Percentiles rank a stretch among this genome's conserved stretches.
Conservation (phyloP, 768 basidiomycete genomes). For the Cytidiella melzeri region DNA sequence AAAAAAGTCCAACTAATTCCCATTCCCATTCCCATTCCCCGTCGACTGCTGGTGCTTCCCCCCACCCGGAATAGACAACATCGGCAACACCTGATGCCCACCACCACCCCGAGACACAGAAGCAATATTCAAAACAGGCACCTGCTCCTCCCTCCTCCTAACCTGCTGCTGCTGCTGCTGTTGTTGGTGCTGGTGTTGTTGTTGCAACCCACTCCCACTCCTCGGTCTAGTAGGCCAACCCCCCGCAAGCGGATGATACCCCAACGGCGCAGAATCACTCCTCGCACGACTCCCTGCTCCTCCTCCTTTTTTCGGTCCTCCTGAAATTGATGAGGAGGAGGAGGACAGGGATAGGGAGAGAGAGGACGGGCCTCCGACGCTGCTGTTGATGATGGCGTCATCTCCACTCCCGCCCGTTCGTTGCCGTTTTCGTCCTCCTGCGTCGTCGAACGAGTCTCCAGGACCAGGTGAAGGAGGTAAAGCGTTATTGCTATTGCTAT, state of each 20-base stretch:
- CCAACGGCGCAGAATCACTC: slow-evolving; percentile 64
- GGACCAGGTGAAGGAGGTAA: slow-evolving; percentile 29
- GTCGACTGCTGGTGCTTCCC: slow-evolving; percentile 14
- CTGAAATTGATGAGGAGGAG: no score
- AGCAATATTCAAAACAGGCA: slow-evolving; percentile 21
- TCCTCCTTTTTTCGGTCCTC: no score
- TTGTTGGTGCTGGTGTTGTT: slow-evolving; percentile 7
- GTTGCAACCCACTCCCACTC: slow-evolving; percentile 31
- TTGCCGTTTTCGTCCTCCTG: slow-evolving; percentile 41
- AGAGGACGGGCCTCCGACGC: not conserved
- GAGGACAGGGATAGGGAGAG: no score
- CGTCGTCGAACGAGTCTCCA: slow-evolving; percentile 26
- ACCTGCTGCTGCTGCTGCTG: slow-evolving; percentile 1
- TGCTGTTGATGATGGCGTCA: not conserved
- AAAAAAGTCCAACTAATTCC: no score
- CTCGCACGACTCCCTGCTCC: slow-evolving; percentile 40
- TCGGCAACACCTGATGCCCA: slow-evolving; percentile 13
- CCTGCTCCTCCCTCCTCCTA: slow-evolving; percentile 13
- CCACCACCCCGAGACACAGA: slow-evolving; percentile 16
- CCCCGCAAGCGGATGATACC: slow-evolving; percentile 20
- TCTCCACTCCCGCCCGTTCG: slow-evolving; percentile 28
- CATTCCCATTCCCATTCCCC: no score
- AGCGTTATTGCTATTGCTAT: slow-evolving; percentile 17
- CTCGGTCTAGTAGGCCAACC: slow-evolving; percentile 31
- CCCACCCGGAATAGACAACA: slow-evolving; percentile 22